Evolutionary conservation across 352 stramenopile genomes (phyloP), one percentile per base, ranked within the genome.

Genomic region (Phytophthora sansomeana): DNA sequence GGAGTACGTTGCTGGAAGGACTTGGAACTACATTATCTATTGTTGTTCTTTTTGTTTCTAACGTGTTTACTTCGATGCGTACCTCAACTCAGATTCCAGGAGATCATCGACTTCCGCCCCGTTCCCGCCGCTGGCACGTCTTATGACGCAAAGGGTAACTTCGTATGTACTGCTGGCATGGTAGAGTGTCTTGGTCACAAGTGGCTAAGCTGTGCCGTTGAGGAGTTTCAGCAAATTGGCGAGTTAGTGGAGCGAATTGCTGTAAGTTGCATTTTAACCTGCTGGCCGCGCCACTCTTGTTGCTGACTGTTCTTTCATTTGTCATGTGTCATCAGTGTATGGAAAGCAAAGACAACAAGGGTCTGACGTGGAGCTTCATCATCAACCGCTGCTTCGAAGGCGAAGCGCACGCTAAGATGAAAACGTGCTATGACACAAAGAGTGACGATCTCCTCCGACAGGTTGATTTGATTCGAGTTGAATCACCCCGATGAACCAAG

Each of bases 331-430:
- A 28, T 14, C 9, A 90, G 74, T 93, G 85, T 41, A 77, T 93
- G 44, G 85, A 93, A 67, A 91, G 79, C 57, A 85, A 85, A 48
- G 85, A 93, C 58, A 90, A 91, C 63, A 89, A 88, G 54, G 83
- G 85, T 24, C 69, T 77, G 62, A 85, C 78, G 33, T 93, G 82
- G 85, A 87, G 70, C n/a, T 65, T 64, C 6, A 80, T 92, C 26
- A 75, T 93, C 10, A 65, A 74, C 19, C 79, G 83, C 17, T 95
- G 86, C 56, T 95, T 93, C 68, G 49, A 76, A 11, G 72, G 74
- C 2, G 72, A 86, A 14, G 65, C 57, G 7, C 58, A 73, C 28
- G 76, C 77, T 28, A 75, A 75, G 14, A 89, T 95, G 70, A 77
- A 85, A 69, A 68, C 52, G 8, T 95, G 86, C 58, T 95, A 87